These are phyloP conservation scores for Talaromyces sp. DNA, from an alignment of 2,329 filamentous ascomycete species.

Conservation along the genomic window DNA sequence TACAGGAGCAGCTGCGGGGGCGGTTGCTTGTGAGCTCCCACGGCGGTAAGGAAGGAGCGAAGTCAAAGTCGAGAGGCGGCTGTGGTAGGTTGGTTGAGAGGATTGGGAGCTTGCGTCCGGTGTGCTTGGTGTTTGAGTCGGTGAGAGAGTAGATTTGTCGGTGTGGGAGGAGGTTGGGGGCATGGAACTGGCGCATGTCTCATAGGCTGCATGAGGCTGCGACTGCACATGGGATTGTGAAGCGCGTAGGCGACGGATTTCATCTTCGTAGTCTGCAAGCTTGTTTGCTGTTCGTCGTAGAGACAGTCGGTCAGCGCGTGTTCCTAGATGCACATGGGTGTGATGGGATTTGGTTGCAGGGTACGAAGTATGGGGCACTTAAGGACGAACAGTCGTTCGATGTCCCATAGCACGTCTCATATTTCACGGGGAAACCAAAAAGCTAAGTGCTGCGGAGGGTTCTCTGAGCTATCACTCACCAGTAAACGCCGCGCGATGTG, in stretches of 20 bases:
- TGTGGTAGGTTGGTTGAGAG: slow-evolving; percentile 31
- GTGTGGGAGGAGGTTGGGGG: slow-evolving; percentile 33
- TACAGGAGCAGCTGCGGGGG: slow-evolving; percentile 27
- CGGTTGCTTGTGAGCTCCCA: slow-evolving; percentile 36
- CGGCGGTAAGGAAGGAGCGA: slow-evolving; percentile 44
- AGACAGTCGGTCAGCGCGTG: slow-evolving; percentile 10
- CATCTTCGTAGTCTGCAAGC: slow-evolving; percentile 66
- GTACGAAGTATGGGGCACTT: background rate
- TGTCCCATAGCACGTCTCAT: background rate
- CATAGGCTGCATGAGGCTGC: slow-evolving; percentile 11
- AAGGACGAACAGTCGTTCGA: background rate
- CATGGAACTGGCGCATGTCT: slow-evolving; percentile 29
- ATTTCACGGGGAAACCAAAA: too few species aligned
- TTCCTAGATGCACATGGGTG: background rate
- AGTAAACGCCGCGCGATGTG: slow-evolving; percentile 55
- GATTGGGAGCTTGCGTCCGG: slow-evolving; percentile 26
- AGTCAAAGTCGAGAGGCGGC: slow-evolving; percentile 42
- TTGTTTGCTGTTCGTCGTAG: slow-evolving; percentile 50
- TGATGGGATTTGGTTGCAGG: background rate
- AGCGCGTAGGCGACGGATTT: slow-evolving; percentile 55
- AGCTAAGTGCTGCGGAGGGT: too few species aligned
- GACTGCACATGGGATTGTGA: slow-evolving; percentile 19
- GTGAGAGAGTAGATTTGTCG: slow-evolving; percentile 40
- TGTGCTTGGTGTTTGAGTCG: slow-evolving; percentile 33
- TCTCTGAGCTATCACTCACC: slow-evolving; percentile 45